Conservation (phyloP, 2,329 filamentous ascomycete species). For the Diaporthe ilicicola region DNA sequence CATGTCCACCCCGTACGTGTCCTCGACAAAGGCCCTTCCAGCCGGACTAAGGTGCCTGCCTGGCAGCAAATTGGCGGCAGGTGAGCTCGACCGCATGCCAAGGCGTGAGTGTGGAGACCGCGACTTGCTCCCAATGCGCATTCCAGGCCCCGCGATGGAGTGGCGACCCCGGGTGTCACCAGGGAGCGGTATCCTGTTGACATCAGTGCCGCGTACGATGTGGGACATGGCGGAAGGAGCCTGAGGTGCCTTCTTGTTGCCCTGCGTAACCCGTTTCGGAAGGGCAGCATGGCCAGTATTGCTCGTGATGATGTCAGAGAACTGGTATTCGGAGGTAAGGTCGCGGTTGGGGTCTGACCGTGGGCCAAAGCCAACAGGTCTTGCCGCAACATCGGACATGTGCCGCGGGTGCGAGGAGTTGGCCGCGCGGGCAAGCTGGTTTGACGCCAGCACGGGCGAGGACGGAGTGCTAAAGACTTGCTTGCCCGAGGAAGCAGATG, state of each 20-base stretch:
- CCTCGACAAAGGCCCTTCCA: slow-evolving; percentile 58
- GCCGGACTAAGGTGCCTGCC: slow-evolving; percentile 49
- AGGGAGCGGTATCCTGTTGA: slow-evolving; percentile 58
- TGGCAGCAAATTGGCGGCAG: slow-evolving; percentile 44
- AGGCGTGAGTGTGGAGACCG: slow-evolving; percentile 63
- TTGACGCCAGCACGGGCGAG: slow-evolving; percentile 53
- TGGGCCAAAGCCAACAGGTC: slow-evolving; percentile 57
- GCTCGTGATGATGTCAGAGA: slow-evolving; percentile 65
- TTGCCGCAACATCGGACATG: slow-evolving; percentile 62
- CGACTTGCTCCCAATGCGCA: slow-evolving; percentile 54
- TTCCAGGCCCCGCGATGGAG: slow-evolving; percentile 44
- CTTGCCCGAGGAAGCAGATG: slow-evolving; percentile 53
- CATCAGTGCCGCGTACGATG: slow-evolving; percentile 60
- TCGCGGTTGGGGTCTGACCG: slow-evolving; percentile 48
- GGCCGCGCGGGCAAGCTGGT: slow-evolving; percentile 42
- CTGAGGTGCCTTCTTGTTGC: slow-evolving; percentile 46
- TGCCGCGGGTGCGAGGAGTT: slow-evolving; percentile 55
- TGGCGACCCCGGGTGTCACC: slow-evolving; percentile 52
- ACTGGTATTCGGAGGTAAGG: slow-evolving; percentile 66
- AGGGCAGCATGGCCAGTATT: slow-evolving; percentile 54
- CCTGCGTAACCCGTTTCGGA: slow-evolving; percentile 62
- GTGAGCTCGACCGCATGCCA: slow-evolving; percentile 59
- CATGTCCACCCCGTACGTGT: slow-evolving; percentile 69
- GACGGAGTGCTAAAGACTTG: slow-evolving; percentile 55
- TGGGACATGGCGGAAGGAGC: slow-evolving; percentile 57